Evolutionary conservation across 2,329 filamentous ascomycete genomes (phyloP).

Genomic region (Cryphonectria naterciae): DNA sequence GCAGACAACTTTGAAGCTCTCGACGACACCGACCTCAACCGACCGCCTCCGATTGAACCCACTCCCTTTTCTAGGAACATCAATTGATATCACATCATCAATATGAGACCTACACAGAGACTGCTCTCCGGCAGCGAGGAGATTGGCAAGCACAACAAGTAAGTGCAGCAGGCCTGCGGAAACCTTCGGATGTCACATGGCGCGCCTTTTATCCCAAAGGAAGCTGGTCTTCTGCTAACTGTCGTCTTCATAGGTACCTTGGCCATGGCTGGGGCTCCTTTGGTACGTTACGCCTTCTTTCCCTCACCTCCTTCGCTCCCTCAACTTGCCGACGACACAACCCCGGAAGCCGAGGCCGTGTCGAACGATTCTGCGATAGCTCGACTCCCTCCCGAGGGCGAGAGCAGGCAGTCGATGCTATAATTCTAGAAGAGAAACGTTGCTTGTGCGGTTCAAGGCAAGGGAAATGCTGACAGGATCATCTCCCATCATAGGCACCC

Average conservation of each 20-base stretch:
- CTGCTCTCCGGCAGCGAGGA: constrained; percentile 45
- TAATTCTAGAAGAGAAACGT: neutral
- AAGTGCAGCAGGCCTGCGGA: constrained; percentile 36
- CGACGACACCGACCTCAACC: constrained; percentile 13
- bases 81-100: constrained; percentile 37
- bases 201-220: constrained; percentile 13
- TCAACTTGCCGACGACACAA: constrained; percentile 5
- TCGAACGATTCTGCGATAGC: constrained; percentile 4
- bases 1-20: constrained; percentile 11
- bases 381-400: neutral
- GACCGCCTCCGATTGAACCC: constrained; percentile 37
- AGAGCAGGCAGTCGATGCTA: neutral
- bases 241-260: constrained; percentile 62
- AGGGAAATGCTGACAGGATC: constrained; percentile 11
- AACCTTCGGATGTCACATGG: neutral
- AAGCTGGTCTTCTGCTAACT: constrained; percentile 28
- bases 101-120: constrained; percentile 52
- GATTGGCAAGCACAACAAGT: constrained; percentile 51
- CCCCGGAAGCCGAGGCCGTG: neutral
- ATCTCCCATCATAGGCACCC: constrained; percentile 15
- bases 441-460: constrained; percentile 48
- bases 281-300: constrained; percentile 60
- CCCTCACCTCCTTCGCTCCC: neutral
- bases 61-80: constrained; percentile 29
- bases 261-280: constrained; percentile 73